phyloP scores from a whole-genome alignment of 345 rosid genomes.

The Raphanus raphanistrum region DNA sequence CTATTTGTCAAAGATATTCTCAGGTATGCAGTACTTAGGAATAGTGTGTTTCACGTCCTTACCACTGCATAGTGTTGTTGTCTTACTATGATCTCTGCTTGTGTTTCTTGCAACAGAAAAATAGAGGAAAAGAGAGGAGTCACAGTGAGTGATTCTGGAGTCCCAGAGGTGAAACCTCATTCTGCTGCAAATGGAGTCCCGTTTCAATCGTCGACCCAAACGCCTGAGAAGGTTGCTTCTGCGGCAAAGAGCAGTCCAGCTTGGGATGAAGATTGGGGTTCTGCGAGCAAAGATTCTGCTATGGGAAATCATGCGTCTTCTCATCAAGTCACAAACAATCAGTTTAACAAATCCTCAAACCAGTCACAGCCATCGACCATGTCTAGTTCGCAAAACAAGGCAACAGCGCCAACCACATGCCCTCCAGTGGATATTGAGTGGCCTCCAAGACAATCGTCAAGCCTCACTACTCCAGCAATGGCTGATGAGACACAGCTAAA shows the following conservation, averaged over 20 bases:
- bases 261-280: constrained; percentile 96
- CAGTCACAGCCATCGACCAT: constrained; percentile 44
- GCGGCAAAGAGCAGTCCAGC: constrained; percentile 49
- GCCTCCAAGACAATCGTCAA: constrained; percentile 71
- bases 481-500: constrained; percentile 43
- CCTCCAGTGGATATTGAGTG: constrained; percentile 82
- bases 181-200: constrained; percentile 49
- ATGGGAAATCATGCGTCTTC: constrained; percentile 25
- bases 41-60: neutral
- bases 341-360: constrained; percentile 40
- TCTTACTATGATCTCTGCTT: constrained; percentile 8
- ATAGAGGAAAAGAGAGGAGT: constrained; percentile 92
- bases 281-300: constrained; percentile 44
- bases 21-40: constrained; percentile 48
- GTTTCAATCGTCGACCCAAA: constrained; percentile 50
- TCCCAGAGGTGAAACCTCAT: constrained; percentile 50
- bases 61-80: constrained; percentile 6
- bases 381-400: constrained; percentile 46
- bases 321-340: constrained; percentile 38
- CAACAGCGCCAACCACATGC: constrained; percentile 51
- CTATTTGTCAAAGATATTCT: constrained; percentile 84
- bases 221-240: constrained; percentile 51
- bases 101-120: constrained; percentile 48
- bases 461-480: constrained; percentile 30
- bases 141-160: constrained; percentile 58